Evolutionary conservation across 169 alveolate species (phyloP).

Genomic region (Plasmodium vivax): DNA sequence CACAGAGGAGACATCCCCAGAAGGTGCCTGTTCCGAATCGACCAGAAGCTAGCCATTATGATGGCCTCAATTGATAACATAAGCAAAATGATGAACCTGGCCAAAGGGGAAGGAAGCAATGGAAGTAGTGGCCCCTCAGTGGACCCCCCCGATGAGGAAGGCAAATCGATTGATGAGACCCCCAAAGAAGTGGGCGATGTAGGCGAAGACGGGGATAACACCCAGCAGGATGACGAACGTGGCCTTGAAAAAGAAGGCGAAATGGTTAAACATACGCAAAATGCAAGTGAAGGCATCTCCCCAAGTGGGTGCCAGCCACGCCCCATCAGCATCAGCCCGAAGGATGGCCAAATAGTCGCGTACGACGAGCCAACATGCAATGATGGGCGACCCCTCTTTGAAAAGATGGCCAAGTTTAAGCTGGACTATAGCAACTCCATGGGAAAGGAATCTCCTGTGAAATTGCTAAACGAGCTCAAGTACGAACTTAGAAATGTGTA

Average conservation of each 20-base stretch:
- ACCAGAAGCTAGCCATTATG: constrained; percentile 47
- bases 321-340: not conserved
- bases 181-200: not conserved
- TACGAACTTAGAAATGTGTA: constrained; percentile 46
- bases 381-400: not conserved
- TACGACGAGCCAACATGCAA: constrained; percentile 12
- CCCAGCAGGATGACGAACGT: not conserved
- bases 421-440: not conserved
- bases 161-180: not conserved
- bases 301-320: not conserved
- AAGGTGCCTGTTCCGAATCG: constrained; percentile 12
- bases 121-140: not conserved
- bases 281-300: not conserved
- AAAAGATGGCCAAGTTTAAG: not conserved
- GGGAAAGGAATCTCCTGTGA: constrained; percentile 11
- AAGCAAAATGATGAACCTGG: constrained; percentile 7
- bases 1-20: not conserved
- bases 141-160: not conserved
- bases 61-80: constrained; percentile 64
- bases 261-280: not conserved
- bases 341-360: constrained; percentile 44
- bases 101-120: not conserved
- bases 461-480: constrained; percentile 25
- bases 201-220: not conserved
- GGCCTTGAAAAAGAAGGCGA: not conserved